A percentile compares a stretch with the other conserved stretches of the same genome.
Evolutionary conservation across 1,139 yeast species (phyloP).

Genomic region (Meyerozyma carpophila): DNA sequence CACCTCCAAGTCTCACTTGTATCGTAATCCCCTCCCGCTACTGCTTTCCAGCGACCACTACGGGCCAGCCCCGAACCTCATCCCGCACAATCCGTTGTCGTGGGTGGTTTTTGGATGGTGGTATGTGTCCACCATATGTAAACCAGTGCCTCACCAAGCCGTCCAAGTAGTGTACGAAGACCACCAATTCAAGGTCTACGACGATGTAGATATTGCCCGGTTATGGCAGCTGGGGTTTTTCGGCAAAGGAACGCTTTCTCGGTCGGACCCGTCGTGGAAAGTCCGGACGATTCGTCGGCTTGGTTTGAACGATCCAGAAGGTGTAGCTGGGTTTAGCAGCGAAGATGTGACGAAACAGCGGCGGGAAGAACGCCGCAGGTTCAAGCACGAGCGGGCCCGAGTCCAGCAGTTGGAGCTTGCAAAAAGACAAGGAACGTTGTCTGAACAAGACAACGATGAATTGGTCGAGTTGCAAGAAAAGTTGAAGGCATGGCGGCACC

Average conservation of each 20-base stretch:
- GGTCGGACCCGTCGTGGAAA: conserved; percentile 92
- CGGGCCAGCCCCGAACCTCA: conserved; percentile 39
- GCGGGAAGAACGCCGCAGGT: conserved; percentile 65
- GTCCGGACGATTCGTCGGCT: conserved; percentile 50
- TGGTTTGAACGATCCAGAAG: conserved; percentile 35
- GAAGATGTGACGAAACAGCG: conserved; percentile 78
- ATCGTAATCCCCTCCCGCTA: conserved; percentile 41
- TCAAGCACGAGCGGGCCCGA: conserved; percentile 52
- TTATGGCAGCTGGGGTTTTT: conserved; percentile 89
- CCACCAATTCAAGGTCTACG: conserved; percentile 41
- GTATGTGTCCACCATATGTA: conserved; percentile 19
- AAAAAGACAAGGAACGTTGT: conserved; percentile 19
- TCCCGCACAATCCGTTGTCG: conserved; percentile 56
- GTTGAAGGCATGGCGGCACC: conserved; percentile 18
- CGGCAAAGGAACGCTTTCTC: conserved; percentile 84
- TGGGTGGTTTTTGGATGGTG: conserved; percentile 45
- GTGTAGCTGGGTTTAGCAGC: conserved; percentile 21
- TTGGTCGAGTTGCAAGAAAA: conserved; percentile 22
- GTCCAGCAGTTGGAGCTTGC: conserved; percentile 32
- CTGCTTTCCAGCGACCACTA: conserved; percentile 29
- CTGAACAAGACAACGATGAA: conserved; percentile 18
- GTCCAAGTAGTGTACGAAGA: conserved; percentile 22
- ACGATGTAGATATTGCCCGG: conserved; percentile 42
- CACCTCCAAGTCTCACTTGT: not conserved
- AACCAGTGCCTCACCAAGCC: conserved; percentile 22